Evolutionary conservation across 495 filamentous ascomycete species (phyloP).

Genomic region (Aspergillus diversus): DNA sequence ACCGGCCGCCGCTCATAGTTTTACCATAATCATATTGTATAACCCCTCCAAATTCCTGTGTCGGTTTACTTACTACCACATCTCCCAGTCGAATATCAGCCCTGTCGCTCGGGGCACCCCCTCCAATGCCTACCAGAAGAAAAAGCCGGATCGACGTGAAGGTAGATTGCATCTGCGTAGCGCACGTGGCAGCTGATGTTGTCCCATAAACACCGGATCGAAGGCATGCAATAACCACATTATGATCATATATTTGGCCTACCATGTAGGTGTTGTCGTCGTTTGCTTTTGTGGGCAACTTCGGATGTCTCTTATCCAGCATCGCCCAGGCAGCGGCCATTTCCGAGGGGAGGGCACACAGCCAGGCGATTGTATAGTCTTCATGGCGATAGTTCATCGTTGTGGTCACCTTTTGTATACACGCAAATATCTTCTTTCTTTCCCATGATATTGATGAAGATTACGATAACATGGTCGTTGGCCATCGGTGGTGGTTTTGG

Average conservation of each 20-base stretch:
- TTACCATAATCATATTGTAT: conserved; percentile 47
- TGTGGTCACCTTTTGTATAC: too few species aligned
- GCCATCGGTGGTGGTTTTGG: too few species aligned
- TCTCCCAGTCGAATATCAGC: conserved; percentile 39
- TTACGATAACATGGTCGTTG: too few species aligned
- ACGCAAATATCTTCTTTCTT: too few species aligned
- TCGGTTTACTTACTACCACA: conserved; percentile 37
- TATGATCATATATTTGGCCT: conserved; percentile 34
- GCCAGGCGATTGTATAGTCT: conserved; percentile 38
- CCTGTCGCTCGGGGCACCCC: conserved; percentile 30
- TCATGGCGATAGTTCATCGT: too few species aligned
- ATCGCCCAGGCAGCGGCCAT: conserved; percentile 31
- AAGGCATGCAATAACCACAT: conserved; percentile 39
- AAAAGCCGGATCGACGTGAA: conserved; percentile 29
- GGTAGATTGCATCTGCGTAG: conserved; percentile 27
- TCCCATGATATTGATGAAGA: too few species aligned
- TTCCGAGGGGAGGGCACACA: conserved; percentile 39
- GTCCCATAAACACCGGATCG: conserved; percentile 31
- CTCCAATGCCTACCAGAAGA: conserved; percentile 42
- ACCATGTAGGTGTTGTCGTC: conserved; percentile 39
- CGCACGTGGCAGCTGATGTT: conserved; percentile 29
- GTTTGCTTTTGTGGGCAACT: conserved; percentile 14
- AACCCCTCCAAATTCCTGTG: conserved; percentile 25
- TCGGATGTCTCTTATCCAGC: conserved; percentile 34
- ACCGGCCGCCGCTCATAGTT: conserved; percentile 26